phyloP scores from a whole-genome alignment of 73 alveolate genomes.

The Paramecium pentaurelia region DNA sequence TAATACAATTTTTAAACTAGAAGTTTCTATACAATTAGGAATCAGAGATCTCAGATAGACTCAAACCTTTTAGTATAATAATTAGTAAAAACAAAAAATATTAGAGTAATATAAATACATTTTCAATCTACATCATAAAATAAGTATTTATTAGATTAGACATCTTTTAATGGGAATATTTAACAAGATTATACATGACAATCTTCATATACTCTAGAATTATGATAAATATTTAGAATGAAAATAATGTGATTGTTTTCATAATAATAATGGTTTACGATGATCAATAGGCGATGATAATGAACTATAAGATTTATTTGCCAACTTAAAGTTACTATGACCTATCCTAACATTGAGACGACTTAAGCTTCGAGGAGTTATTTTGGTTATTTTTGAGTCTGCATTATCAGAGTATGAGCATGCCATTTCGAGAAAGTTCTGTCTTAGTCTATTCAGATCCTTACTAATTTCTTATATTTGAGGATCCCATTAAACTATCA shows the following conservation, averaged over 20 bases:
- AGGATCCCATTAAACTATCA: neutral
- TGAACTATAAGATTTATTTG: neutral
- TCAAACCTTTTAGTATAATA: neutral
- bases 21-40: neutral
- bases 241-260: neutral
- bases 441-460: neutral
- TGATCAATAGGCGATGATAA: neutral
- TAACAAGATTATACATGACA: neutral
- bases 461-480: neutral
- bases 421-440: constrained; percentile 6
- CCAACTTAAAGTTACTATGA: constrained; percentile 3
- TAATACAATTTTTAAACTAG: neutral
- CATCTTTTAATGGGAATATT: neutral
- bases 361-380: constrained; percentile 3
- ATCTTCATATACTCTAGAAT: neutral
- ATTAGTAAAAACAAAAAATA: neutral
- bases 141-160: neutral
- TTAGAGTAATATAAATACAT: too few species aligned
- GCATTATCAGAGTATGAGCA: neutral
- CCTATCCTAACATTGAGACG: neutral
- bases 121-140: neutral
- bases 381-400: neutral
- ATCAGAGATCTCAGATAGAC: neutral
- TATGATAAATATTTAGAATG: neutral
- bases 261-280: neutral